Conservation (phyloP, 106 monocot genomes). For the Acorus gramineus region DNA sequence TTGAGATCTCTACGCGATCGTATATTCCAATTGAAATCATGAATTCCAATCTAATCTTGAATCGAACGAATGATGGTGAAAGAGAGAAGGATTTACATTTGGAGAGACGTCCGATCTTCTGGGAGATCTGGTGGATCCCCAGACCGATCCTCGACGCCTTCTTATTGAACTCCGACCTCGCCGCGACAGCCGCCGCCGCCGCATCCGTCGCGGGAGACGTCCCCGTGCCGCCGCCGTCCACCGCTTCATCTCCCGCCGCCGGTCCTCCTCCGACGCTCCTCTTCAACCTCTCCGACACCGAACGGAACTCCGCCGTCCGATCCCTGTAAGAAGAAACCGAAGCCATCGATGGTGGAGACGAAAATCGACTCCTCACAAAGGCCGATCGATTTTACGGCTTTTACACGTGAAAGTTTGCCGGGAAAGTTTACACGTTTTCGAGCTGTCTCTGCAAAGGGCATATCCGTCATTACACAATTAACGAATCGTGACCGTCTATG, state of each 20-base stretch:
- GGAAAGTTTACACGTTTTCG: too few relatives aligned
- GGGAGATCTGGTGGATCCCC: conserved; percentile 9
- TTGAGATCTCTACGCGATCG: too few relatives aligned
- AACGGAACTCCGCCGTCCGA: conserved; percentile 10
- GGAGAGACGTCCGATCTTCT: conserved; percentile 7
- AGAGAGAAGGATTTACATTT: conserved; percentile 2
- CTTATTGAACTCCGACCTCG: conserved; percentile 6
- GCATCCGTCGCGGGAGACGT: neutral
- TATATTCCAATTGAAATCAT: too few relatives aligned
- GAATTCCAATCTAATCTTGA: too few relatives aligned
- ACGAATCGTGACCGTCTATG: too few relatives aligned
- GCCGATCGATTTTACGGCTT: too few relatives aligned
- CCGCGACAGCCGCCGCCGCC: neutral
- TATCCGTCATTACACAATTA: too few relatives aligned
- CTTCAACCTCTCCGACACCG: conserved; percentile 6
- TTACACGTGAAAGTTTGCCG: too few relatives aligned
- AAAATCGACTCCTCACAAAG: too few relatives aligned
- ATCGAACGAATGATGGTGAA: too few relatives aligned
- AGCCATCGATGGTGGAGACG: neutral
- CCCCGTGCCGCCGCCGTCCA: too few relatives aligned
- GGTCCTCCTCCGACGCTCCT: neutral
- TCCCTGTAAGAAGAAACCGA: conserved; percentile 4
- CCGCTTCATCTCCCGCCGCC: neutral
- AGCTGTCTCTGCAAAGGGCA: too few relatives aligned
- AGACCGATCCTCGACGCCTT: conserved; percentile 1